Conservation (phyloP, 2,329 filamentous ascomycete genomes). For the Colletotrichum euphorbiae region DNA sequence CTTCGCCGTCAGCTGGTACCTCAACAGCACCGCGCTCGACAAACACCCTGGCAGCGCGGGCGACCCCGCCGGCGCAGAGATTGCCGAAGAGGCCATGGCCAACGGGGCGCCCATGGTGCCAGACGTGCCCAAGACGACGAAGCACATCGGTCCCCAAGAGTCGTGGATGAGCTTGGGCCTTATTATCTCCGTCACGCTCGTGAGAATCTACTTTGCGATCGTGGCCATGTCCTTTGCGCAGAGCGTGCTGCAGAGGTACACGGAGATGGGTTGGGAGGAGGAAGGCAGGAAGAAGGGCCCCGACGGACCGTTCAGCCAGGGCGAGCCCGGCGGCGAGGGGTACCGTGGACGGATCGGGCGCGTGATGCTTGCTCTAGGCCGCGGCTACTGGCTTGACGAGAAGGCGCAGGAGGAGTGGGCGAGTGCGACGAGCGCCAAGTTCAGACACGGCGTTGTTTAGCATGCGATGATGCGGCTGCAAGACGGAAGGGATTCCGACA, state of each 20-base stretch:
- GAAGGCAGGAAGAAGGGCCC: constrained; percentile 50
- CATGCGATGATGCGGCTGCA: neutral
- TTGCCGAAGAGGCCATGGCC: constrained; percentile 36
- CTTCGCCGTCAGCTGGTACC: constrained; percentile 89
- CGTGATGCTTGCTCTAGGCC: constrained; percentile 78
- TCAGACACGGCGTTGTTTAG: constrained; percentile 31
- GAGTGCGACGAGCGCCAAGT: constrained; percentile 63
- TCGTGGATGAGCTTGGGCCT: constrained; percentile 81
- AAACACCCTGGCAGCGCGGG: constrained; percentile 40
- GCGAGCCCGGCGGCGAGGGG: constrained; percentile 79
- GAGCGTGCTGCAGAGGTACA: constrained; percentile 70
- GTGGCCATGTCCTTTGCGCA: constrained; percentile 87
- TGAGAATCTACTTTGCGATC: constrained; percentile 86
- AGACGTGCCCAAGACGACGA: constrained; percentile 38
- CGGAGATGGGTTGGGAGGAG: constrained; percentile 38
- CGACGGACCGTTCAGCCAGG: constrained; percentile 73
- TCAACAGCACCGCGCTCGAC: constrained; percentile 64
- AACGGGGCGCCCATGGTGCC: constrained; percentile 39
- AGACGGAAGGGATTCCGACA: neutral
- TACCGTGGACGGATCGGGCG: constrained; percentile 85
- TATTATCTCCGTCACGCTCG: constrained; percentile 77
- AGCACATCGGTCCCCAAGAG: constrained; percentile 59
- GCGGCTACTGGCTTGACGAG: constrained; percentile 84
- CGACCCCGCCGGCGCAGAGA: constrained; percentile 32
- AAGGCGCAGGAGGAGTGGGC: constrained; percentile 77